Conservation (phyloP, 2,329 filamentous ascomycete genomes). For the Fusarium mangiferae region DNA sequence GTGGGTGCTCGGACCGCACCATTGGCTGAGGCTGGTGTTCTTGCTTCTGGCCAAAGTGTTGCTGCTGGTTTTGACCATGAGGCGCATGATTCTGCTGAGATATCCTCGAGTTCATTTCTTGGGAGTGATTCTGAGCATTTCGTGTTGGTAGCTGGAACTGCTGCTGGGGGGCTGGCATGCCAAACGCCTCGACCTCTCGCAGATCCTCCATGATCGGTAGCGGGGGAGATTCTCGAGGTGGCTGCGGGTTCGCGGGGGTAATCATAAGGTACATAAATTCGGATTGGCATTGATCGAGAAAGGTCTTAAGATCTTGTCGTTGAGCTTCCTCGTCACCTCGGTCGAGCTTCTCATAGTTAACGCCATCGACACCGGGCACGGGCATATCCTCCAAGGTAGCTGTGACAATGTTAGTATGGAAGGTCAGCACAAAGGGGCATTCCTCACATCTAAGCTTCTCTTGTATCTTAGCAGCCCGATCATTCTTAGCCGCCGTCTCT, state of each 20-base stretch:
- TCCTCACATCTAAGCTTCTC: conserved; percentile 65
- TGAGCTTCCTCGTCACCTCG: conserved; percentile 60
- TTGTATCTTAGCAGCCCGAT: conserved; percentile 63
- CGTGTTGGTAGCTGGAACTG: conserved; percentile 53
- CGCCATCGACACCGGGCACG: conserved; percentile 57
- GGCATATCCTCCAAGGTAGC: conserved; percentile 56
- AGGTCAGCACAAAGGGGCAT: conserved; percentile 6
- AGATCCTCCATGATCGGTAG: conserved; percentile 69
- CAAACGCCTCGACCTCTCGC: conserved; percentile 64
- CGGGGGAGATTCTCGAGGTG: conserved; percentile 71
- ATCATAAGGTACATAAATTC: conserved; percentile 77
- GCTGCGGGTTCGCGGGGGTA: conserved; percentile 71
- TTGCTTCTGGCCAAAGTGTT: conserved; percentile 48
- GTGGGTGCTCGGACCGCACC: conserved; percentile 62
- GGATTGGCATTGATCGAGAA: conserved; percentile 72
- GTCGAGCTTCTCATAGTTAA: conserved; percentile 57
- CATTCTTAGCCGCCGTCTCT: conserved; percentile 59
- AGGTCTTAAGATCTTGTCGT: conserved; percentile 66
- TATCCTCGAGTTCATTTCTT: conserved; percentile 64
- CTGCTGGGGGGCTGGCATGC: conserved; percentile 57
- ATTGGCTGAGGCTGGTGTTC: conserved; percentile 62
- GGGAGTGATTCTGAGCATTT: conserved; percentile 66
- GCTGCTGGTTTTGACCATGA: conserved; percentile 55
- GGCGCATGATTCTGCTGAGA: conserved; percentile 70
- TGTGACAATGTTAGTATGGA: conserved; percentile 41